These are phyloP conservation scores for Colletotrichum camelliae DNA, from an alignment of 2,329 filamentous ascomycete genomes.

Conservation along the genomic window DNA sequence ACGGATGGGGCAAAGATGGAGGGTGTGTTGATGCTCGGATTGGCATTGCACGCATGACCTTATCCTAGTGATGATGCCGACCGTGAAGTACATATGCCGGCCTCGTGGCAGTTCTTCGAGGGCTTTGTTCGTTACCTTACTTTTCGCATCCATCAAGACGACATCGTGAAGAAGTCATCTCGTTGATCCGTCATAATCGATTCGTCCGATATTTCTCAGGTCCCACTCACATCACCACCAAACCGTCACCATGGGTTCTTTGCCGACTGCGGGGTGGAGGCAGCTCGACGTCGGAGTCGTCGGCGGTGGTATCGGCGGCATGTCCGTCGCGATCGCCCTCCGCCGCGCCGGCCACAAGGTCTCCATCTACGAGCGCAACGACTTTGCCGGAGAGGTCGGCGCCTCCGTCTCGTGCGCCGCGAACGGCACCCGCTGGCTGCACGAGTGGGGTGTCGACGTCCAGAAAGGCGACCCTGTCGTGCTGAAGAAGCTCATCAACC, in stretches of 20 bases:
- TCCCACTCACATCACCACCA: neutral
- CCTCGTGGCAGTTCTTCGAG: neutral
- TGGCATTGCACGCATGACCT: neutral
- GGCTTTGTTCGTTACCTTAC: neutral
- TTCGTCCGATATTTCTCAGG: neutral
- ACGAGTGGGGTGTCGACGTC: constrained; percentile 72
- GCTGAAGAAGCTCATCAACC: constrained; percentile 69
- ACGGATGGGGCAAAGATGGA: constrained; percentile 6
- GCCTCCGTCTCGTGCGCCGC: constrained; percentile 72
- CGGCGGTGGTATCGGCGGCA: constrained; percentile 54
- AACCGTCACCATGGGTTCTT: constrained; percentile 4
- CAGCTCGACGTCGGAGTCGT: constrained; percentile 48
- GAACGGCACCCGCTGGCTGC: constrained; percentile 73
- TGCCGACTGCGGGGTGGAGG: constrained; percentile 41
- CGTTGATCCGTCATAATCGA: neutral
- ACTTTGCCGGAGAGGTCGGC: constrained; percentile 72
- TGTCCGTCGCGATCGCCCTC: constrained; percentile 51
- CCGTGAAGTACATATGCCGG: constrained; percentile 3
- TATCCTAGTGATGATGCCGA: neutral
- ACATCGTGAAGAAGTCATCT: neutral
- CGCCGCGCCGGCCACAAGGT: constrained; percentile 52
- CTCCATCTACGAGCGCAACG: constrained; percentile 69
- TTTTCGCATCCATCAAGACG: neutral
- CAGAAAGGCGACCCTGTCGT: constrained; percentile 69
- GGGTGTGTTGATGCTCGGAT: neutral